These are phyloP conservation scores for Aegilops speltoides DNA, from an alignment of 176 grass and related monocot species.

Conservation along the genomic window DNA sequence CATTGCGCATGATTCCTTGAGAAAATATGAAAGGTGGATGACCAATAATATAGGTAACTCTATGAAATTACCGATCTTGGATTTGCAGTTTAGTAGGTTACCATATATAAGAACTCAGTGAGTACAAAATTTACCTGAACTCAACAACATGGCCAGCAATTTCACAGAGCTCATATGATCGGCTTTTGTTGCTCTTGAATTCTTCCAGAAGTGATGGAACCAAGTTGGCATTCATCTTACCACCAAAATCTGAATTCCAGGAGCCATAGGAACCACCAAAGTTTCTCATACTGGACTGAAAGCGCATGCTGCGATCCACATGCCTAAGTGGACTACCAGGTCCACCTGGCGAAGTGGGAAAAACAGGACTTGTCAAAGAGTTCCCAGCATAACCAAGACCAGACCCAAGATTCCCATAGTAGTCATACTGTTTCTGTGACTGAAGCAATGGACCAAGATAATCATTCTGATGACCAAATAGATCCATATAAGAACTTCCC, in stretches of 20 bases:
- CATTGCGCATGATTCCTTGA: not conserved
- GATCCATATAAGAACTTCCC: conserved; percentile 57
- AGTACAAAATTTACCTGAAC: conserved; percentile 55
- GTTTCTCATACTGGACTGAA: conserved; percentile 57
- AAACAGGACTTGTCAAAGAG: conserved; percentile 45
- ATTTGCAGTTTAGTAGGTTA: not conserved
- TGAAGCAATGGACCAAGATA: conserved; percentile 54
- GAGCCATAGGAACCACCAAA: conserved; percentile 53
- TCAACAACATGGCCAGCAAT: conserved; percentile 81
- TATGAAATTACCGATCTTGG: not conserved
- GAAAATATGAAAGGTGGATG: not conserved
- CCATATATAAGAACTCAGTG: not conserved
- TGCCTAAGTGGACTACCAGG: conserved; percentile 67
- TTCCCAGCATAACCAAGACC: conserved; percentile 53
- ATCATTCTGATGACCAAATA: conserved; percentile 57
- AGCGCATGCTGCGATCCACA: conserved; percentile 48
- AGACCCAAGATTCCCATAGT: conserved; percentile 59
- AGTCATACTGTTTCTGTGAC: conserved; percentile 59
- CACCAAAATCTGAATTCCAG: conserved; percentile 46
- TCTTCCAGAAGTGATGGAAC: conserved; percentile 78
- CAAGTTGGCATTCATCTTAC: conserved; percentile 46
- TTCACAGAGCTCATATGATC: conserved; percentile 78
- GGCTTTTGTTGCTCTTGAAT: conserved; percentile 90
- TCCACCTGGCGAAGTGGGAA: conserved; percentile 53
- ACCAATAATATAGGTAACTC: not conserved